Evolutionary conservation across 1,284 basidiomycete species (phyloP).

Genomic region (Sporisorium sorghi): DNA sequence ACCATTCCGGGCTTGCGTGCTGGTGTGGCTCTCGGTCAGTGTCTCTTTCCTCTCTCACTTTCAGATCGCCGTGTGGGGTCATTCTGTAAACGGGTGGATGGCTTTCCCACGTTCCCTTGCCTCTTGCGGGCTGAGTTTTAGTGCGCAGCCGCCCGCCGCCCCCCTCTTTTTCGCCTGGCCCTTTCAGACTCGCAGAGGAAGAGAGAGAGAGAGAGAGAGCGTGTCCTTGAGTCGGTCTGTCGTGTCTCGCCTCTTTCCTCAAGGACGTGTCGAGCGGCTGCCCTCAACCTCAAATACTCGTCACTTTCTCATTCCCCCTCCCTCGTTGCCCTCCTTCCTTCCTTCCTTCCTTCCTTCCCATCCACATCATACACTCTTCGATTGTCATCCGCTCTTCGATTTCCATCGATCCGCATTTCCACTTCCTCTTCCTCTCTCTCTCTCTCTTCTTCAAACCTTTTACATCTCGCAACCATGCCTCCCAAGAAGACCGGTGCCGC

Average conservation of each 20-base stretch:
- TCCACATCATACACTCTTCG: neutral
- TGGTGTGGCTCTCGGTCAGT: neutral
- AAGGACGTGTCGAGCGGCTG: conserved; percentile 19
- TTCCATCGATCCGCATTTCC: no score
- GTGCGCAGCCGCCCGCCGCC: neutral
- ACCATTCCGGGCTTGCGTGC: neutral
- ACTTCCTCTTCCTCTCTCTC: neutral
- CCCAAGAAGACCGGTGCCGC: conserved; percentile 54
- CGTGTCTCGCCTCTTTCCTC: conserved; percentile 11
- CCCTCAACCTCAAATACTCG: conserved; percentile 12
- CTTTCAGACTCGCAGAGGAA: no score
- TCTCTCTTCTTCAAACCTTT: neutral
- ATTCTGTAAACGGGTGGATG: neutral
- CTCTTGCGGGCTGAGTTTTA: neutral
- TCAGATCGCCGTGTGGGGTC: conserved; percentile 3
- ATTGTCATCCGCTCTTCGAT: conserved; percentile 4
- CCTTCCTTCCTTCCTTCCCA: conserved; percentile 6
- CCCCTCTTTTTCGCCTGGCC: neutral
- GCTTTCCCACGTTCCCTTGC: neutral
- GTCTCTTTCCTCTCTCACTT: neutral
- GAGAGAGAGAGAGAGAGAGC: no score
- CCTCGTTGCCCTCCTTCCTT: conserved; percentile 8
- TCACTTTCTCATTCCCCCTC: conserved; percentile 8
- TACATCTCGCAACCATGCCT: conserved; percentile 33
- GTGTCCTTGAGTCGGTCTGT: no score